A percentile compares a stretch with the other conserved stretches of the same genome.
These are phyloP conservation scores for Solanum sejunctum DNA, from an alignment of 257 asterid species.

Conservation along the genomic window DNA sequence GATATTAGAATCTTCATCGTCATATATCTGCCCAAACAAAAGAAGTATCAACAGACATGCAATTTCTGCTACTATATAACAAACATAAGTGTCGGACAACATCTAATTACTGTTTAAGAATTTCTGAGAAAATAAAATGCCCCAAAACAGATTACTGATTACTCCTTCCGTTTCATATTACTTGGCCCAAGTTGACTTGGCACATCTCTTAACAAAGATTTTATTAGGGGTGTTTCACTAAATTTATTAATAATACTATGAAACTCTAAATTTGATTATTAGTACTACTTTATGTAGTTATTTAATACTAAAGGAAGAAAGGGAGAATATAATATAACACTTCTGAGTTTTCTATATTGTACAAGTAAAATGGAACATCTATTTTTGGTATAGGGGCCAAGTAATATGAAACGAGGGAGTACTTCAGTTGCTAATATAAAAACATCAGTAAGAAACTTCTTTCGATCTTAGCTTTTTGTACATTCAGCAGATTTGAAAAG, in stretches of 20 bases:
- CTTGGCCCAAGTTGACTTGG: background rate
- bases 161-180: background rate
- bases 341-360: background rate
- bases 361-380: background rate
- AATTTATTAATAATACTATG: background rate
- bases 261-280: background rate
- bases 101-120: background rate
- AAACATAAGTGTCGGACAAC: background rate
- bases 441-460: background rate
- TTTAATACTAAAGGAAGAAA: background rate
- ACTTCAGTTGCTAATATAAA: background rate
- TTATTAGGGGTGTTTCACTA: background rate
- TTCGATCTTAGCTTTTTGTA: background rate
- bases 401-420: background rate
- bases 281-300: too few relatives aligned
- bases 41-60: conserved; percentile 3
- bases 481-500: background rate
- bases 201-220: background rate
- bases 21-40: conserved; percentile 48
- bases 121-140: background rate
- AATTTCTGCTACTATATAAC: background rate
- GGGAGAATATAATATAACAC: background rate
- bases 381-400: background rate
- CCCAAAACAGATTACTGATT: background rate
- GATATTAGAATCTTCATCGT: conserved; percentile 66